Evolutionary conservation across 1,139 yeast species (phyloP), one percentile per base, ranked within the genome.

Genomic region (Hemisphaericaspora lyxosophila): DNA sequence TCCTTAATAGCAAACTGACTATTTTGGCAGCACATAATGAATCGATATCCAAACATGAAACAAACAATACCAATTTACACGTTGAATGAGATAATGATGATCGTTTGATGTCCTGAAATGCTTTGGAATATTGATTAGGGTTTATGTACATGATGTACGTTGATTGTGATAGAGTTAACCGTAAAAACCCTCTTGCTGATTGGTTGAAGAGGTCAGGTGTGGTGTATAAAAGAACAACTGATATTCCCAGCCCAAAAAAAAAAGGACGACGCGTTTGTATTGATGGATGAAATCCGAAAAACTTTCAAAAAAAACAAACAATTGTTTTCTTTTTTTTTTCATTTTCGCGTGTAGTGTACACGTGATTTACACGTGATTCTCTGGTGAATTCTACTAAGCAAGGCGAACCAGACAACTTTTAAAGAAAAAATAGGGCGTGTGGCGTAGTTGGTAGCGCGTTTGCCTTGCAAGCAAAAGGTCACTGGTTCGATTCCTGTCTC

Each of bases 1-100:
- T 82, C 59, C 87, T 83, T 45, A 92, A 70, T 39, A 88, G 66
- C 33, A 73, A 62, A 25, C 92, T 72, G 23, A 92, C 66, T 57
- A 89, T 84, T 55, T 81, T 84, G 30, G 95, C 81, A 0, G 96
- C 87, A 64, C 97, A 92, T 19, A 94, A 67, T 31, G 97, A 89
- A 66, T 94, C 99, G 31, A 92, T 83, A 59, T 85, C 88, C 49
- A 90, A 70, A 60, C 96, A 87, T 7, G 97, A 86, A 26, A 89
- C 96, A 57, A 90, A 89, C 17, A 94, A 71, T 29, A 89, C 90
- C 42, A 92, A 67, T 52, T 86, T 85, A 57, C 97, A 92, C 6
- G 96, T 85, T 17, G 96, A 83, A 57, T 89, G 96, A 7, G 95
- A 83, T 37, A 87, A 63, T 8, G 89, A 82, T 11, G 80, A 73